A percentile compares a stretch with the other conserved stretches of the same genome.
Evolutionary conservation across 2,329 filamentous ascomycete genomes (phyloP).

Genomic region (Dactylonectria macrodidyma): DNA sequence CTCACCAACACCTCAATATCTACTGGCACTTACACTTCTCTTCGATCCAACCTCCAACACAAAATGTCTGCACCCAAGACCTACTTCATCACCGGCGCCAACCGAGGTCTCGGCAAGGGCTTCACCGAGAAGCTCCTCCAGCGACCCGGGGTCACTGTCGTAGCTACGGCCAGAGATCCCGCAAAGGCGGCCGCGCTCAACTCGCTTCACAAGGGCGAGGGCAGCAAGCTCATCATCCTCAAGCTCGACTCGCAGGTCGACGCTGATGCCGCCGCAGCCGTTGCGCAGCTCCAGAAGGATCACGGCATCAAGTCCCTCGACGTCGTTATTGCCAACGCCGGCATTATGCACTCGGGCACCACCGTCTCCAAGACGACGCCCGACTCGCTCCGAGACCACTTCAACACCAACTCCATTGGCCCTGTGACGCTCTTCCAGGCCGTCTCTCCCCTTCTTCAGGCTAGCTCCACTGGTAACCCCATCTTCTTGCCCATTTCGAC

Average conservation of each 20-base stretch:
- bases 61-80: not conserved
- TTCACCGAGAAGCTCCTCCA: conserved; percentile 56
- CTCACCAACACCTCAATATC: not conserved
- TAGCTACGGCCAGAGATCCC: not conserved
- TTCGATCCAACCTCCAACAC: not conserved
- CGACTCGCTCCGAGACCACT: not conserved
- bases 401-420: conserved; percentile 5
- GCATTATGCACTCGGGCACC: not conserved
- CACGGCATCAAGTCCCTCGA: conserved; percentile 9
- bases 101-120: conserved; percentile 58
- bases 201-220: conserved; percentile 5
- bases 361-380: not conserved
- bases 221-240: conserved; percentile 6
- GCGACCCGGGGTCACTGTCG: conserved; percentile 59
- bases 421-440: conserved; percentile 14
- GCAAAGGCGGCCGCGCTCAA: not conserved
- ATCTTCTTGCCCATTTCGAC: conserved; percentile 9
- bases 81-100: conserved; percentile 55
- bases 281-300: conserved; percentile 1
- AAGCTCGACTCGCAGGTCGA: conserved; percentile 8
- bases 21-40: not conserved
- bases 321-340: conserved; percentile 8
- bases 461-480: conserved; percentile 7
- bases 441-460: conserved; percentile 11
- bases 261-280: not conserved